phyloP scores from a whole-genome alignment of 106 monocot species.

The Dendrobium huoshanense region DNA sequence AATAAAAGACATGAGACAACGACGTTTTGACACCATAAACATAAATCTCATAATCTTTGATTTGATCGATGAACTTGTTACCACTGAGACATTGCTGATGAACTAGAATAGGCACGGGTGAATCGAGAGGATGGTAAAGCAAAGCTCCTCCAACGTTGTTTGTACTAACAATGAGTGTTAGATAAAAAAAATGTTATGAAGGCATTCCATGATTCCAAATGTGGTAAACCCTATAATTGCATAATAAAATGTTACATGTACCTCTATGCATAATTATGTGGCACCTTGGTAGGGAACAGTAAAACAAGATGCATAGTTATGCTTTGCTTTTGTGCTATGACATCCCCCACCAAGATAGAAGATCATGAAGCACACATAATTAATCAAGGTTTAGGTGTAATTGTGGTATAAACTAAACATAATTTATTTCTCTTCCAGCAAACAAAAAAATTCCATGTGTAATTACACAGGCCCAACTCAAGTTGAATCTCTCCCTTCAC shows the following conservation, averaged over 20 bases:
- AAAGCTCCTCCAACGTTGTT: not conserved
- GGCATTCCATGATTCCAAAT: not conserved
- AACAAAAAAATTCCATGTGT: too few species aligned
- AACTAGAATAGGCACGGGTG: not conserved
- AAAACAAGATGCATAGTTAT: too few species aligned
- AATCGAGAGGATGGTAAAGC: not conserved
- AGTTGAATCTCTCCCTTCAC: too few species aligned
- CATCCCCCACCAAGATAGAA: too few species aligned
- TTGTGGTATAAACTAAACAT: too few species aligned
- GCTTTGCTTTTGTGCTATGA: too few species aligned
- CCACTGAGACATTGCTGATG: not conserved
- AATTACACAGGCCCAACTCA: too few species aligned
- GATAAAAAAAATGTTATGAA: not conserved
- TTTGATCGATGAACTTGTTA: not conserved
- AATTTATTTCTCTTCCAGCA: too few species aligned
- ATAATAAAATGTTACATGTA: not conserved
- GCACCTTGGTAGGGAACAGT: too few species aligned
- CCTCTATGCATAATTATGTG: too few species aligned
- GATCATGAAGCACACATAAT: too few species aligned
- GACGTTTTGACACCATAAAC: not conserved
- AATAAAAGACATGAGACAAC: not conserved
- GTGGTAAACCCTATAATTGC: not conserved
- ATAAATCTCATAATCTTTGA: not conserved
- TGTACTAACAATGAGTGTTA: not conserved
- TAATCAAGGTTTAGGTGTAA: too few species aligned